Evolutionary conservation across 2,329 filamentous ascomycete species (phyloP), one percentile per base, ranked within the genome.

Genomic region (Aspergillus texensis): DNA sequence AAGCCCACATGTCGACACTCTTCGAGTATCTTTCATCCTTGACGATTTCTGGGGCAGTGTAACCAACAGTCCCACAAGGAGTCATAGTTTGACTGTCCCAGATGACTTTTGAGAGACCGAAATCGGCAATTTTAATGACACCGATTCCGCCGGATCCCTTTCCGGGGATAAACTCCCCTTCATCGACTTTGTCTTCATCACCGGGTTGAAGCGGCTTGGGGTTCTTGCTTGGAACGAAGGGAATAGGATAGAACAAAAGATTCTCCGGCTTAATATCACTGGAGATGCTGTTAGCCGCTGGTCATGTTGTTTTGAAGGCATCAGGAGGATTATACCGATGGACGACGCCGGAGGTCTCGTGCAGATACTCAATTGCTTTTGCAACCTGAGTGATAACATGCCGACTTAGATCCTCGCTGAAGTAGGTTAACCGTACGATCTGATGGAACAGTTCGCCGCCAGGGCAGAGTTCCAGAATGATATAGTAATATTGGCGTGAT

Each of bases 71-170:
- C 62, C 95, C 95, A 77, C 95, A 99, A n/a, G 95, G 95, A 3
- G 95, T 99, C 92, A 97, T 98, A 11, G 95, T 99, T 75, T 96
- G 92, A 70, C 89, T 95, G 72, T 98, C 95, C 95, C 95, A 99
- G 19, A 99, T 93, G 69, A 99, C 91, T 81, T 99, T 99, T 67
- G 94, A 97, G 11, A 99, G 84, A 60, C 95, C 95, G 75, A 99
- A 99, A 75, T 99, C 95, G 75, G 95, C 95, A 78, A 99, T 94
- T 84, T 99, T 98, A 82, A 99, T 97, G 67, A 86, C 84, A 36
- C 95, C 95, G 67, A 99, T 99, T 46, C 94, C 95, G 62, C 95
- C 95, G 0, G 91, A 85, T 48, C 95, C 95, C 41, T 90, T 80
- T 2, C 94, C 94, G 21, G 84, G 86, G 64, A 95, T 84, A 68